phyloP scores from a whole-genome alignment of 805 yeast genomes.

The Barnettozyma sp. region DNA sequence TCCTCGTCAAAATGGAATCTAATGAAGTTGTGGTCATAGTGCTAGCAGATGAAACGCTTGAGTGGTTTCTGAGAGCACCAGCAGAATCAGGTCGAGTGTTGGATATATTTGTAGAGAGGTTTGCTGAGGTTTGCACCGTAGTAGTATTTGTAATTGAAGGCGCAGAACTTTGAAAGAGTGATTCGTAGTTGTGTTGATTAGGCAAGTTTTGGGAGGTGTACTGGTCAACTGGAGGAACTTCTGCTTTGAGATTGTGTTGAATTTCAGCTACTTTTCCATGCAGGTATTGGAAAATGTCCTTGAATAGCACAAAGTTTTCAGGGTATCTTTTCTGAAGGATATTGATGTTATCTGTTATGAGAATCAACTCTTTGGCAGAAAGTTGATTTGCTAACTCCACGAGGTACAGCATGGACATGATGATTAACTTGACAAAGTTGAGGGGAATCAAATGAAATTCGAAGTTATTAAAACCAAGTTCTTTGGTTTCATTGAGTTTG shows the following conservation, averaged over 20 bases:
- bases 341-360: constrained; percentile 15
- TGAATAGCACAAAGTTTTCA: constrained; percentile 22
- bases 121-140: constrained; percentile 1
- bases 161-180: constrained; percentile 4
- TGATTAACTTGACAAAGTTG: constrained; percentile 21
- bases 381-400: constrained; percentile 11
- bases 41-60: constrained; percentile 3
- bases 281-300: constrained; percentile 11
- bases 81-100: constrained; percentile 2
- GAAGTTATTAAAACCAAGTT: constrained; percentile 22
- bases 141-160: neutral
- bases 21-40: constrained; percentile 6
- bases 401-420: constrained; percentile 18
- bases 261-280: constrained; percentile 4
- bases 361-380: constrained; percentile 7
- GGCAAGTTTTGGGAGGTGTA: neutral
- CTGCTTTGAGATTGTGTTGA: constrained; percentile 1
- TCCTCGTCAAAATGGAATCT: constrained; percentile 6
- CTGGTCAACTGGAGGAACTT: neutral
- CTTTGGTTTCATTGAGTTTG: constrained; percentile 11
- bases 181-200: constrained; percentile 7
- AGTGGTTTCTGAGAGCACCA: constrained; percentile 5
- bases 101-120: constrained; percentile 1
- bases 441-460: constrained; percentile 25
- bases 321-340: constrained; percentile 23